Conservation (phyloP, 1,284 basidiomycete genomes). For the Ustilago curta region DNA sequence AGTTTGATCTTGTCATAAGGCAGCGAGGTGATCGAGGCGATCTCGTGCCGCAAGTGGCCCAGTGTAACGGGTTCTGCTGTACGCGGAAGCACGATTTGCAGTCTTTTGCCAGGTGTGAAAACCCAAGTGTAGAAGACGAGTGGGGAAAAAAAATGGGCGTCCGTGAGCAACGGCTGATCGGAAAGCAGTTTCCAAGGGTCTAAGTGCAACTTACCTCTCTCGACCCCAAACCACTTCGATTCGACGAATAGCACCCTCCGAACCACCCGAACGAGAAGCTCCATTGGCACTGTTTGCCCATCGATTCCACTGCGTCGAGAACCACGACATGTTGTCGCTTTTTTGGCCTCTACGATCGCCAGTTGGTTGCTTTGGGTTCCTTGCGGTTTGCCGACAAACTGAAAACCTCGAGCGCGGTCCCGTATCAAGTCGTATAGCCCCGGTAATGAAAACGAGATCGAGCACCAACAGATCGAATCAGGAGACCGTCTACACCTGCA, state of each 20-base stretch:
- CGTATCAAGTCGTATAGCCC: no score
- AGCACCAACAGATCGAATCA: not conserved
- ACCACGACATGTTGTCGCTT: constrained; percentile 64
- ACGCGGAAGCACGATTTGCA: constrained; percentile 51
- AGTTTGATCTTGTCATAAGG: constrained; percentile 60
- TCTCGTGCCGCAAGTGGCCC: constrained; percentile 57
- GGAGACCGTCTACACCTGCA: not conserved
- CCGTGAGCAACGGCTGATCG: no score
- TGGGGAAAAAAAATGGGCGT: not conserved
- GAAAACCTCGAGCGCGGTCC: not conserved
- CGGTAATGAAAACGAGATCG: not conserved
- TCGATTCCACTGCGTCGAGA: constrained; percentile 66
- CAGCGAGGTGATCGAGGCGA: constrained; percentile 58
- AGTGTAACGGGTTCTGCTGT: constrained; percentile 50
- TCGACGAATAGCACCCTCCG: constrained; percentile 34
- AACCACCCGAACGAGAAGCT: constrained; percentile 12
- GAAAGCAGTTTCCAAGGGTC: no score
- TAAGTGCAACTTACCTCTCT: constrained; percentile 53
- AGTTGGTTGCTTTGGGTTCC: not conserved
- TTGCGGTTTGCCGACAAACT: not conserved
- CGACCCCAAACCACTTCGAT: constrained; percentile 63
- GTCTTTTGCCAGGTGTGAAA: constrained; percentile 14
- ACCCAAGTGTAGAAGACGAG: no score
- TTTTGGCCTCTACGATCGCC: no score
- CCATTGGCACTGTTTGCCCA: constrained; percentile 29